These are phyloP conservation scores for Pichia eremophila DNA, from an alignment of 805 yeast genomes.

Conservation along the genomic window DNA sequence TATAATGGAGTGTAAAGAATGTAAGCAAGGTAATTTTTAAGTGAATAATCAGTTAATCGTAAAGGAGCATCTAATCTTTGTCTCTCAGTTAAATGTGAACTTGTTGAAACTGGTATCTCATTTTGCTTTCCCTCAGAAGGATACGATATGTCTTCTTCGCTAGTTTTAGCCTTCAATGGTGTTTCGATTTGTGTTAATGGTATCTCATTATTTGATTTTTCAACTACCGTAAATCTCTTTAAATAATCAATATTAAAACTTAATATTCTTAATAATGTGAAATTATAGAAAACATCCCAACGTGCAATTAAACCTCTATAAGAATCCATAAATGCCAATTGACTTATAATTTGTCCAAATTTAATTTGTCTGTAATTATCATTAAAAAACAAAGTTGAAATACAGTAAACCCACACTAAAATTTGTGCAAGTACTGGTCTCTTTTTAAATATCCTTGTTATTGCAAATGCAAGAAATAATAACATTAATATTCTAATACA, in stretches of 20 bases:
- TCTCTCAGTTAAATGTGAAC: constrained; percentile 39
- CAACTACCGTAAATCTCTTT: constrained; percentile 25
- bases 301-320: constrained; percentile 72
- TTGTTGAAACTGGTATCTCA: background rate
- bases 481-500: constrained; percentile 52
- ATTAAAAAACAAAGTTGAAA: constrained; percentile 70
- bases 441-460: constrained; percentile 32
- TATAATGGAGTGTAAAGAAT: constrained; percentile 78
- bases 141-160: constrained; percentile 7
- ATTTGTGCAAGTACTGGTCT: constrained; percentile 31
- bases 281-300: constrained; percentile 96
- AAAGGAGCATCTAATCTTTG: constrained; percentile 58
- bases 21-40: constrained; percentile 66
- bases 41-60: constrained; percentile 48
- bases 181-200: background rate
- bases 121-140: background rate
- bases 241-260: constrained; percentile 76
- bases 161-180: constrained; percentile 10
- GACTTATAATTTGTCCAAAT: constrained; percentile 33
- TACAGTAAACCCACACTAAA: constrained; percentile 68
- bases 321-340: constrained; percentile 48
- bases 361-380: constrained; percentile 51
- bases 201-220: constrained; percentile 5
- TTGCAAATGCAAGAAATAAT: constrained; percentile 39
- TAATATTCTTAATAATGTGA: constrained; percentile 73